Conservation (phyloP, 2,329 filamentous ascomycete species). For the Exophiala phaeomuriformis region DNA sequence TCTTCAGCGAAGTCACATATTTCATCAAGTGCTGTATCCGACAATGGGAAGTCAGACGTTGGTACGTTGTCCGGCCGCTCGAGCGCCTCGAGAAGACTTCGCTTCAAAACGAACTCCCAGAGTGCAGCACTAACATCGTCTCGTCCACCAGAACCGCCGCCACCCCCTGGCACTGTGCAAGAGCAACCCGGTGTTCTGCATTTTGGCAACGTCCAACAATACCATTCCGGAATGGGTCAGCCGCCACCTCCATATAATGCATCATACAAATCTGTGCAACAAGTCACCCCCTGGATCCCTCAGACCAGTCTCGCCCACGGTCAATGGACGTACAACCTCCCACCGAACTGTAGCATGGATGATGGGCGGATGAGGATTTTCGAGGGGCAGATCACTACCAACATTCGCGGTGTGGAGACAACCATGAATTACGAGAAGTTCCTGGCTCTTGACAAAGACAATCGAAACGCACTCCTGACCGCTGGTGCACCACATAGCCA, state of each 20-base stretch:
- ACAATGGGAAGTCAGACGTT: background rate
- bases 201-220: conserved; percentile 4
- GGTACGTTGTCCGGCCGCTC: conserved; percentile 2
- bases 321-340: conserved; percentile 1
- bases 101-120: background rate
- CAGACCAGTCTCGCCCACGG: conserved; percentile 3
- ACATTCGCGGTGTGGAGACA: conserved; percentile 9
- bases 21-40: background rate
- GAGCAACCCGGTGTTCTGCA: background rate
- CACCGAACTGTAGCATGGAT: background rate
- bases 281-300: background rate
- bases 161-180: background rate
- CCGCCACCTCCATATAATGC: background rate
- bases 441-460: conserved; percentile 2
- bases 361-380: conserved; percentile 6
- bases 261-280: background rate
- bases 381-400: conserved; percentile 7
- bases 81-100: background rate
- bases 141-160: conserved; percentile 2
- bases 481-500: background rate
- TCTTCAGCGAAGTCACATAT: conserved; percentile 5
- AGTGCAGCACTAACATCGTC: conserved; percentile 1
- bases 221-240: background rate
- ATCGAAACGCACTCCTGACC: conserved; percentile 6
- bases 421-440: conserved; percentile 11